Evolutionary conservation across 2,329 filamentous ascomycete species (phyloP).

Genomic region (Xylaria sp.): DNA sequence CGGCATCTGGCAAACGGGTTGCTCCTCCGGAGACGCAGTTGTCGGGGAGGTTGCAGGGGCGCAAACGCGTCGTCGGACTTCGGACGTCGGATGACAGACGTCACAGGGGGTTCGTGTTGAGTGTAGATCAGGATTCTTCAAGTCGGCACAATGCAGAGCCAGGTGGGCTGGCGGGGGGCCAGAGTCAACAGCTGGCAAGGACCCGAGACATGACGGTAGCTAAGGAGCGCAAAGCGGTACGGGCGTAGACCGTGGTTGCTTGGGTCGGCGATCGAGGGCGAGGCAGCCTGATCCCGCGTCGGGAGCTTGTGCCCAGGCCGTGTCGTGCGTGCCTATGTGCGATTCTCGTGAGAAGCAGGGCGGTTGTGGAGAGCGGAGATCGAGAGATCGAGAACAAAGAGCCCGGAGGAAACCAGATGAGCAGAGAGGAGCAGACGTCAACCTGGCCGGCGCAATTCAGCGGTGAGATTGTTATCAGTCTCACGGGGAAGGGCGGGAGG

Average conservation of each 20-base stretch:
- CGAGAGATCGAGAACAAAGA: conserved; percentile 3
- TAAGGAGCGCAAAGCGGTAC: conserved; percentile 30
- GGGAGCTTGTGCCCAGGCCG: conserved; percentile 31
- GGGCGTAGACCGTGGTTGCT: conserved; percentile 29
- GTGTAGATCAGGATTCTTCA: conserved; percentile 33
- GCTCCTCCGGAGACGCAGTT: conserved; percentile 22
- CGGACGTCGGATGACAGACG: conserved; percentile 18
- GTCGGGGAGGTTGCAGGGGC: conserved; percentile 19
- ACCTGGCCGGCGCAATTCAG: neutral
- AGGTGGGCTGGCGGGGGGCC: conserved; percentile 46
- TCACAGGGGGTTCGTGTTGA: conserved; percentile 25
- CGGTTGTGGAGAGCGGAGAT: conserved; percentile 28
- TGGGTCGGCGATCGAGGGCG: conserved; percentile 30
- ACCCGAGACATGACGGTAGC: conserved; percentile 47
- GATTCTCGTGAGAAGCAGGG: conserved; percentile 7
- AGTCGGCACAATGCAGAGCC: conserved; percentile 39
- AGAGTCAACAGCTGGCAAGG: conserved; percentile 47
- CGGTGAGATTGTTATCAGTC: conserved; percentile 6
- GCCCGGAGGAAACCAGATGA: neutral
- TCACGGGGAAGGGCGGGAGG: conserved; percentile 6
- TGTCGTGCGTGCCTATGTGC: conserved; percentile 25
- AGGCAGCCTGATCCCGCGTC: conserved; percentile 33
- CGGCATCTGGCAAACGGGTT: conserved; percentile 43
- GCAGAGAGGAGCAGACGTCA: conserved; percentile 3
- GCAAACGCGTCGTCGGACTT: conserved; percentile 39